A percentile compares a stretch with the other conserved stretches of the same genome.
phyloP scores from a whole-genome alignment of 2,329 filamentous ascomycete genomes.

The Pezicula neosporulosa region DNA sequence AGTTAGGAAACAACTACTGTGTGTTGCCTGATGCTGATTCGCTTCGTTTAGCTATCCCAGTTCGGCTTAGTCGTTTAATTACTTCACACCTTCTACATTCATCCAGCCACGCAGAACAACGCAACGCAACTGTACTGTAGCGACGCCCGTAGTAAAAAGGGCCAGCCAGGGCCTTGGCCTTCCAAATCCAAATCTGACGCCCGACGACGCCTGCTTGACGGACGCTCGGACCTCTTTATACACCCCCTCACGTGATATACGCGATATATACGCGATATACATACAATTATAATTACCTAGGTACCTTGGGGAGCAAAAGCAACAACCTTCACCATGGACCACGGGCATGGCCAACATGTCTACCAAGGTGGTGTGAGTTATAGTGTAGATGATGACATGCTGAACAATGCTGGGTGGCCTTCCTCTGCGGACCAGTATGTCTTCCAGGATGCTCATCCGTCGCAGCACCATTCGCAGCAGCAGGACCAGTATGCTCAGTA shows the following conservation, averaged over 20 bases:
- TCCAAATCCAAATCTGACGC: background rate
- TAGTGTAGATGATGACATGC: slow-evolving; percentile 23
- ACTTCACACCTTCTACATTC: background rate
- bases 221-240: background rate
- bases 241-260: too few relatives aligned
- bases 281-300: too few relatives aligned
- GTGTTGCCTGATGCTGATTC: slow-evolving; percentile 20
- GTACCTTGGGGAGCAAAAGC: background rate
- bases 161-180: background rate
- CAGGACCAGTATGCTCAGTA: slow-evolving; percentile 20
- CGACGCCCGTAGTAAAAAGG: background rate
- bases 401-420: slow-evolving; percentile 20
- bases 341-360: slow-evolving; percentile 20
- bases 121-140: background rate
- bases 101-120: background rate
- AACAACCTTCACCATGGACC: slow-evolving; percentile 17
- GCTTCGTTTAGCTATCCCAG: slow-evolving; percentile 24
- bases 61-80: slow-evolving; percentile 1
- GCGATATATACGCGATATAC: too few relatives aligned
- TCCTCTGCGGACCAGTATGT: slow-evolving; percentile 16
- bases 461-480: slow-evolving; percentile 2
- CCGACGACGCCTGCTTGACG: too few relatives aligned
- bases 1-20: background rate
- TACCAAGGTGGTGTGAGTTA: slow-evolving; percentile 2
- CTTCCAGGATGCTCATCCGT: slow-evolving; percentile 14